These are phyloP conservation scores for Quercus lobata DNA, from an alignment of 331 rosid genomes.

Conservation along the genomic window DNA sequence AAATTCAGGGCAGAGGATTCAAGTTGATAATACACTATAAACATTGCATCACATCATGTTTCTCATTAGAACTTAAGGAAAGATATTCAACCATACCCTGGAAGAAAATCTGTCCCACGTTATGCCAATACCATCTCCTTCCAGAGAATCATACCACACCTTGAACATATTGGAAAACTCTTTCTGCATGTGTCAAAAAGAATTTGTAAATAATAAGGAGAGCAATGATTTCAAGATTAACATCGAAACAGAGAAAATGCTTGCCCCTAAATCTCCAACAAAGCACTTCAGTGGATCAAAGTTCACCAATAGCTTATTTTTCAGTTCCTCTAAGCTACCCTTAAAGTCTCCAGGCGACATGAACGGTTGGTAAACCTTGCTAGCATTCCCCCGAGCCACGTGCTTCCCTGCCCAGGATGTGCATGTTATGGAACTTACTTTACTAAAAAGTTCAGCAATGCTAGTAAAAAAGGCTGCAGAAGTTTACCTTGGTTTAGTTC, in stretches of 20 bases:
- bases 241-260: slow-evolving; percentile 21
- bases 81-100: slow-evolving; percentile 45
- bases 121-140: slow-evolving; percentile 87
- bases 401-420: slow-evolving; percentile 47
- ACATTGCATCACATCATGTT: background rate
- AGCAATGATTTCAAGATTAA: slow-evolving; percentile 5
- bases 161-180: slow-evolving; percentile 57
- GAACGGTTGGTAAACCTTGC: slow-evolving; percentile 65
- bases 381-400: slow-evolving; percentile 59
- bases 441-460: background rate
- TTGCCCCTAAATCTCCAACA: slow-evolving; percentile 74
- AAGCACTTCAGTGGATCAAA: slow-evolving; percentile 78
- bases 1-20: background rate
- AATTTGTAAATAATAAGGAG: background rate
- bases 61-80: background rate
- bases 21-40: background rate
- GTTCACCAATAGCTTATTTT: slow-evolving; percentile 67
- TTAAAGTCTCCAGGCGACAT: slow-evolving; percentile 63
- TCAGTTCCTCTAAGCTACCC: slow-evolving; percentile 52
- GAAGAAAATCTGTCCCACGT: slow-evolving; percentile 61
- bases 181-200: slow-evolving; percentile 36
- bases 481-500: slow-evolving; percentile 58
- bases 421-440: slow-evolving; percentile 13
- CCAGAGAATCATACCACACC: slow-evolving; percentile 89
- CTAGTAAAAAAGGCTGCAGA: slow-evolving; percentile 1